Percentiles rank a stretch among this genome's conserved stretches.
Conservation (phyloP, 768 basidiomycete species). For the Rhodotorula diobovata region DNA sequence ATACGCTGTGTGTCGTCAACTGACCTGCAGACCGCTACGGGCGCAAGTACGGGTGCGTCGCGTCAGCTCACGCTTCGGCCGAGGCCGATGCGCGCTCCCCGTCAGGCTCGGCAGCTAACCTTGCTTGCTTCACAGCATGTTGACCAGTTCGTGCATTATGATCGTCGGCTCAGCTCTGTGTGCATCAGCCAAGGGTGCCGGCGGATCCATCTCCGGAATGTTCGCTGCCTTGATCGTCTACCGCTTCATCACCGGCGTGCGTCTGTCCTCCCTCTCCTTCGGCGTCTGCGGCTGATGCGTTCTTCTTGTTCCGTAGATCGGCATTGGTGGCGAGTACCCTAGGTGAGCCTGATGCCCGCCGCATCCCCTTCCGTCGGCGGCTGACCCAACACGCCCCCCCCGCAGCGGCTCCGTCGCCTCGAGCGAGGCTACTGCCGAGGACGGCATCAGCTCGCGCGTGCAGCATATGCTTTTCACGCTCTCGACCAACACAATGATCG, state of each 20-base stretch:
- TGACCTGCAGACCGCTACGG: constrained; percentile 25
- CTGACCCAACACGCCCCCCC: no score
- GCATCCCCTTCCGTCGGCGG: no score
- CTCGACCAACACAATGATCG: constrained; percentile 65
- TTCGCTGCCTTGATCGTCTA: constrained; percentile 73
- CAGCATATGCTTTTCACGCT: constrained; percentile 83
- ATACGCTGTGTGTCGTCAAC: no score
- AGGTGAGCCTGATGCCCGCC: constrained; percentile 50
- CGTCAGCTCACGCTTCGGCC: background rate
- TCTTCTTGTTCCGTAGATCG: background rate
- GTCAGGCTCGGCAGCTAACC: no score
- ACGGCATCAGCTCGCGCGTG: constrained; percentile 67
- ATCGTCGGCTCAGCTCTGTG: constrained; percentile 45
- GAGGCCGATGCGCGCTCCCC: no score
- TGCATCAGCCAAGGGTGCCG: constrained; percentile 72
- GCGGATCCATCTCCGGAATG: constrained; percentile 64
- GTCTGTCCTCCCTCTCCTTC: constrained; percentile 52
- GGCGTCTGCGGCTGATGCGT: background rate
- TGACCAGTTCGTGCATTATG: constrained; percentile 45
- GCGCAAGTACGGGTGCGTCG: constrained; percentile 62
- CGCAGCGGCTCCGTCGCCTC: constrained; percentile 66
- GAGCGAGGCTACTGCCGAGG: constrained; percentile 83
- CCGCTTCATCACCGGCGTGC: constrained; percentile 82
- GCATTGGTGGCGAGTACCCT: constrained; percentile 55
- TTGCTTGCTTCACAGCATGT: constrained; percentile 54